phyloP scores from a whole-genome alignment of 441 rosid genomes.

The Populus tomentosa region DNA sequence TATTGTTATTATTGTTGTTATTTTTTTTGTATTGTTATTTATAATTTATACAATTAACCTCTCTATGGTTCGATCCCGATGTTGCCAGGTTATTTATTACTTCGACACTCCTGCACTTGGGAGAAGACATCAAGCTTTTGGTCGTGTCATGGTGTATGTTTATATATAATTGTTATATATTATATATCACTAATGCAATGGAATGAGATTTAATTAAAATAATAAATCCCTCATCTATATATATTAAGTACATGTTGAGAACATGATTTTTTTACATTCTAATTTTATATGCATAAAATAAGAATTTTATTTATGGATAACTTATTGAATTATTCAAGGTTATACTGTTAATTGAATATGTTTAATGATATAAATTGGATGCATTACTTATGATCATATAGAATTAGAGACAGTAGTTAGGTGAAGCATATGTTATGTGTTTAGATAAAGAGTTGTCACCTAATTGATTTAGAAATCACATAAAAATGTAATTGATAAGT shows the following conservation, averaged over 20 bases:
- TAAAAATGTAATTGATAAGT: not conserved
- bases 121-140: too few relatives aligned
- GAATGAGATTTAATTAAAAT: not conserved
- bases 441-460: not conserved
- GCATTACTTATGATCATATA: not conserved
- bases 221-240: not conserved
- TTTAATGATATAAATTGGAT: not conserved
- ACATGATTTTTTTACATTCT: not conserved
- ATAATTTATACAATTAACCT: too few relatives aligned
- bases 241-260: not conserved
- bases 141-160: too few relatives aligned
- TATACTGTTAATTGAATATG: not conserved
- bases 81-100: too few relatives aligned
- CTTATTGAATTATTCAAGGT: not conserved
- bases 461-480: not conserved
- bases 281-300: not conserved
- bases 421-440: not conserved
- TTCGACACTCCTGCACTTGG: too few relatives aligned
- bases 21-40: too few relatives aligned
- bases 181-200: not conserved
- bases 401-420: not conserved
- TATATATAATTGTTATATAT: not conserved
- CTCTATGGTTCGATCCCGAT: too few relatives aligned
- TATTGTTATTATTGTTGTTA: too few relatives aligned
- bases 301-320: not conserved